Conservation (phyloP, 208 protist species). For the Acanthamoeba quina region DNA sequence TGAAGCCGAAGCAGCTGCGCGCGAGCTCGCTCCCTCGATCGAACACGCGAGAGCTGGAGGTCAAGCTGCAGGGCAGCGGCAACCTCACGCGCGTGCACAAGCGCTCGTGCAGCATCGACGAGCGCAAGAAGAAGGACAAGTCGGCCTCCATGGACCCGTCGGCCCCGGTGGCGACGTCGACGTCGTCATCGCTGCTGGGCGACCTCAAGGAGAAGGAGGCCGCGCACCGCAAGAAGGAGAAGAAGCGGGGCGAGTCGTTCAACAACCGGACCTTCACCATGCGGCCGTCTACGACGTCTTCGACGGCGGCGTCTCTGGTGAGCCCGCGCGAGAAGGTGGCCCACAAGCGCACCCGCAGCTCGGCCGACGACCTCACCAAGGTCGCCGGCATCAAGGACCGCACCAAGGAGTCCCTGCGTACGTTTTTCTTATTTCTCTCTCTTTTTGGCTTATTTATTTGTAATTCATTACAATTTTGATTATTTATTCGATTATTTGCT, state of each 20-base stretch:
- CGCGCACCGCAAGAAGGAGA: constrained; percentile 12
- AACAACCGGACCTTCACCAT: constrained; percentile 6
- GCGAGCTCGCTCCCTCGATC: background rate
- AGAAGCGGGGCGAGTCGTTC: constrained; percentile 43
- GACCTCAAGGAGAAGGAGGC: background rate
- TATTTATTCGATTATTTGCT: too few relatives aligned
- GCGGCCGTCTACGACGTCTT: background rate
- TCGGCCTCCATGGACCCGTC: background rate
- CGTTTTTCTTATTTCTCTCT: background rate
- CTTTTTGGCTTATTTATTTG: background rate
- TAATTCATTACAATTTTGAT: background rate
- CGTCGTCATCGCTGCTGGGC: background rate
- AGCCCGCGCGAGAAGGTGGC: constrained; percentile 11
- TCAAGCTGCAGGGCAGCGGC: constrained; percentile 46
- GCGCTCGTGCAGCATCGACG: constrained; percentile 42
- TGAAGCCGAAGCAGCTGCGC: background rate
- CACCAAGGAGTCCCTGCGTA: constrained; percentile 45
- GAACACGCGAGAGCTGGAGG: constrained; percentile 5
- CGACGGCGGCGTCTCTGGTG: background rate
- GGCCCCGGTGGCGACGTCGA: background rate
- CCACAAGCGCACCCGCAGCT: constrained; percentile 51
- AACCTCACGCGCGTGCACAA: constrained; percentile 26
- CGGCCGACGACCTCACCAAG: constrained; percentile 16
- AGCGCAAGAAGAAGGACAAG: constrained; percentile 20
- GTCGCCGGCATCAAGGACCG: background rate